Evolutionary conservation across 495 filamentous ascomycete species (phyloP).

Genomic region (Alectoria sarmentosa): DNA sequence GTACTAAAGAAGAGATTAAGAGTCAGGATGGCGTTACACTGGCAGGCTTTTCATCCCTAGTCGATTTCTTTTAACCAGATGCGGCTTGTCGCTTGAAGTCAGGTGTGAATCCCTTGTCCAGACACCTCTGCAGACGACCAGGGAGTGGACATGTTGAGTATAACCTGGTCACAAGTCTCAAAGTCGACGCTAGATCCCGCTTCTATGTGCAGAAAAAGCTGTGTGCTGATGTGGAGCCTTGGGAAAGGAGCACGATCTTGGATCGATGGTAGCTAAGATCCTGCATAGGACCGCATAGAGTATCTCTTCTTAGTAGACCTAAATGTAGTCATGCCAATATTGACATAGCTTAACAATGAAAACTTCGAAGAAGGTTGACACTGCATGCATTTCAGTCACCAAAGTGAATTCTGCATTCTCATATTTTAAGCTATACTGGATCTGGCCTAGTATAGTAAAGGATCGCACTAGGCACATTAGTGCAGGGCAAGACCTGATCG

Average conservation of each 20-base stretch:
- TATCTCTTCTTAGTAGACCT: no score
- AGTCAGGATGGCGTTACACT: not conserved
- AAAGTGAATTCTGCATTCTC: no score
- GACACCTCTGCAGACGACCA: not conserved
- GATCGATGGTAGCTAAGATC: not conserved
- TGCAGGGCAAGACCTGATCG: conserved; percentile 4
- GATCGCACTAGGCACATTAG: no score
- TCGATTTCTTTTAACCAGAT: not conserved
- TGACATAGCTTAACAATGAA: no score
- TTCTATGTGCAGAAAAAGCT: not conserved
- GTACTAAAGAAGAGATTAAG: not conserved
- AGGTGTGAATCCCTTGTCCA: not conserved
- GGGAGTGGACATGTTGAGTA: not conserved
- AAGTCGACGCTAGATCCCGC: not conserved
- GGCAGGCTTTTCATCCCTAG: not conserved
- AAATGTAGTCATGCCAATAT: no score
- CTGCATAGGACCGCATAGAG: not conserved
- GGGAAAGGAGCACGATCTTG: not conserved
- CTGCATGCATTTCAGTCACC: no score
- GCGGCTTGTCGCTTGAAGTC: not conserved
- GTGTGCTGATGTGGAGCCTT: not conserved
- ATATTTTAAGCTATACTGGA: not conserved
- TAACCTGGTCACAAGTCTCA: not conserved
- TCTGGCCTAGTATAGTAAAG: not conserved
- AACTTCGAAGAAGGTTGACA: no score